Evolutionary conservation across 176 grass and related monocot genomes (phyloP).

Genomic region (Luzula sylvatica): DNA sequence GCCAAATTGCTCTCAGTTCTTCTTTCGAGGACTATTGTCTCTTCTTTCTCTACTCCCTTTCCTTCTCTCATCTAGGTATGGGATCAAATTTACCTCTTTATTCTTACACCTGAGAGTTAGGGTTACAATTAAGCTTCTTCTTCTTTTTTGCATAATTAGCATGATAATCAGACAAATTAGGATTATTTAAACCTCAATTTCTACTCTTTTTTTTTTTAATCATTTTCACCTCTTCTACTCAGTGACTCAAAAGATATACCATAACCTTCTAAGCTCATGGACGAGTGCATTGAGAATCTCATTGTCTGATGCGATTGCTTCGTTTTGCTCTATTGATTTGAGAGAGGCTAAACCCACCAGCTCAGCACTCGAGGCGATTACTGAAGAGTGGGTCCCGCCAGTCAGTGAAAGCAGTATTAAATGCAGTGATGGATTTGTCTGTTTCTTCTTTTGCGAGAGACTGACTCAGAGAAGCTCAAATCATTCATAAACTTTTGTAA

Average conservation of each 20-base stretch:
- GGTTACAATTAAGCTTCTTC: neutral
- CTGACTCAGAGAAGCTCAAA: neutral
- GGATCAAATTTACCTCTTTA: neutral
- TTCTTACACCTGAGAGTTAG: neutral
- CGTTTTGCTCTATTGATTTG: too few relatives aligned
- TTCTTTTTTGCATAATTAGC: neutral
- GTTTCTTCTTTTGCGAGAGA: constrained; percentile 1
- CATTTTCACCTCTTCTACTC: neutral
- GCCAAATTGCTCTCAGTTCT: neutral
- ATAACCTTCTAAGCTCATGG: neutral
- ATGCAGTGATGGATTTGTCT: constrained; percentile 10
- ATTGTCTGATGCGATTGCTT: too few relatives aligned
- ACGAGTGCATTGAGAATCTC: neutral
- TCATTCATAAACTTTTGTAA: neutral
- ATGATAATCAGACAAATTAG: neutral
- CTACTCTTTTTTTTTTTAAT: neutral
- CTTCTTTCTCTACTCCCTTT: constrained; percentile 1
- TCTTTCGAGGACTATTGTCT: neutral
- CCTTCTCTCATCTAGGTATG: neutral
- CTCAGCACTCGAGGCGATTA: neutral
- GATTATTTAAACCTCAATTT: neutral
- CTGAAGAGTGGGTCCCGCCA: neutral
- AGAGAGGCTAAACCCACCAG: too few relatives aligned
- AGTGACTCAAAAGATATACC: neutral
- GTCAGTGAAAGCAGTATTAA: neutral